Evolutionary conservation across 2,329 filamentous ascomycete genomes (phyloP).

Genomic region (Diaporthe ampelina): DNA sequence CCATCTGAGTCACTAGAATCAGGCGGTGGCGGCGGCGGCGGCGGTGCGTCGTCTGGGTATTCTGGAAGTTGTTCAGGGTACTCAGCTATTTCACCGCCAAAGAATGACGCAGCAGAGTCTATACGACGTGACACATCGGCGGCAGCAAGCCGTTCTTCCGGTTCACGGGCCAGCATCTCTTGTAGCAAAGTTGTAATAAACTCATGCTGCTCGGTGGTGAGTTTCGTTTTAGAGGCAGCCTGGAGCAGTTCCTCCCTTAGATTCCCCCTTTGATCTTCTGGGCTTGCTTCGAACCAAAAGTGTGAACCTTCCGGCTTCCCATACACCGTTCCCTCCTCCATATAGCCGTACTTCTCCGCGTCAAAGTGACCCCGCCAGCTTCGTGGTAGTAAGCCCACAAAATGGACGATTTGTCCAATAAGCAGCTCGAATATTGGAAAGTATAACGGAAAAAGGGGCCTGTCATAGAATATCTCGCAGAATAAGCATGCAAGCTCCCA

Average conservation of each 20-base stretch:
- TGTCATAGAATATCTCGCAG: neutral
- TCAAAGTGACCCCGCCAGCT: constrained; percentile 29
- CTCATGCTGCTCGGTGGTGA: constrained; percentile 11
- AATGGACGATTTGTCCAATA: constrained; percentile 13
- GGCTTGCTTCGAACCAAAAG: constrained; percentile 7
- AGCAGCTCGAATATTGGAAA: constrained; percentile 28
- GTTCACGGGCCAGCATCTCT: constrained; percentile 21
- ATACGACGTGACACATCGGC: neutral
- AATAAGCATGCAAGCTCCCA: constrained; percentile 29
- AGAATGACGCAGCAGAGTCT: constrained; percentile 5
- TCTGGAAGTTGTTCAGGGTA: neutral
- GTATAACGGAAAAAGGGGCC: constrained; percentile 14
- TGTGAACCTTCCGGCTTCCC: neutral
- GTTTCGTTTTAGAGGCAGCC: neutral
- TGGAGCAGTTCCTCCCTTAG: neutral
- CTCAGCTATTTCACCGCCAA: constrained; percentile 12
- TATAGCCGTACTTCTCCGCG: neutral
- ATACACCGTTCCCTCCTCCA: neutral
- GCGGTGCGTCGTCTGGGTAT: neutral
- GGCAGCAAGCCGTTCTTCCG: constrained; percentile 3
- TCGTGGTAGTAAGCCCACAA: constrained; percentile 12
- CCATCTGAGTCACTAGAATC: neutral
- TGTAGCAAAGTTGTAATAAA: constrained; percentile 17
- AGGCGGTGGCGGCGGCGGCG: neutral
- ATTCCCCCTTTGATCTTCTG: constrained; percentile 1